Evolutionary conservation across 306 rosid genomes (phyloP), one percentile per base, ranked within the genome.

Genomic region (Pterocarpus macrocarpus): DNA sequence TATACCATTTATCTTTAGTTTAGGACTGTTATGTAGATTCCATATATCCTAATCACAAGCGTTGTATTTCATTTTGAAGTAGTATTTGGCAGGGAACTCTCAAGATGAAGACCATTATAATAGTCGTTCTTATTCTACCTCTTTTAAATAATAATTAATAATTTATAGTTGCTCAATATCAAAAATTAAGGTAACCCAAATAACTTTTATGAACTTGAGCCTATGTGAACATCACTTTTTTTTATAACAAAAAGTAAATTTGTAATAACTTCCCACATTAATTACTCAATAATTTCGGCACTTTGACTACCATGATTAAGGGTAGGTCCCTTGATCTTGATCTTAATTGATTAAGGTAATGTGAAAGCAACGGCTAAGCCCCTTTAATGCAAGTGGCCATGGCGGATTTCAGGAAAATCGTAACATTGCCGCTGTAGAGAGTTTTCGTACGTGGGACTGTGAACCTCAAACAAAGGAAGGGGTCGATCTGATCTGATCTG

Each of bases 311-410:
- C 45, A 58, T 74, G 69, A 74, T 41, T 41, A 74, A 58, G 69
- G 16, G 79, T 58, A 61, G 33, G 79, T 59, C 69, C 79, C 70
- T 57, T 36, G 67, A 73, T 73, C 44, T 41, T 57, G 56, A 56
- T 38, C 38, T 33, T 73, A 38, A 36, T 56, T 73, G 67, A 58
- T 57, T 59, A 57, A 13, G 69, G 68, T 2, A 0, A 76, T 63
- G 50, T 71, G 59, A 28, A 64, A 64, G 39, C 64, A 7, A 65
- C 32, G 44, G 58, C 43, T 12, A 55, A 45, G 33, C 22, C 65
- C 38, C 36, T 44, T 64, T 77, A 50, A 10, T 77, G 81, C 38
- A 64, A 33, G 73, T 50, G 22, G 55, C 1, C 10, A 16, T 12
- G 41, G 65, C 52, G 36, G 61, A 52, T 50, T 64, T 11, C 1